Base-by-base conservation (phyloP, 108 stramenopile species). In the Stephanodiscus minutulus region DNA sequence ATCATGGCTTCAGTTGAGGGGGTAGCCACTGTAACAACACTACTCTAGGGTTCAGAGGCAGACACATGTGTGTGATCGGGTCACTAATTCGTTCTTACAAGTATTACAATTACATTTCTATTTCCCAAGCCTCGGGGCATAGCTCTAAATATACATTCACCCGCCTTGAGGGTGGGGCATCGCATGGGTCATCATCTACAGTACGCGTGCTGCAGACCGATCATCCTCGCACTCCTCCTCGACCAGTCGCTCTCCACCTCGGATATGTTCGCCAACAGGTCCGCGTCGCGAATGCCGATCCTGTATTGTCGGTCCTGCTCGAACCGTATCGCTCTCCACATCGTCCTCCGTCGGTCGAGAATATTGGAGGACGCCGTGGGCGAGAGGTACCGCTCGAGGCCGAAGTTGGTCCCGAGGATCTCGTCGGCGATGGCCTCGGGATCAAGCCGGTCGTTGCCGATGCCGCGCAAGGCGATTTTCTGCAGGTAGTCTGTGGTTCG, bases 211-310 rank as follows among this genome's bases (percentile, higher is more conserved):
- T n/a, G 47, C 47, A 48, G 47, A 2, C 47, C 47, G 18, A 48
- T n/a, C 18, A 48, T 6, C 18, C 47, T 48, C 15, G 47, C 47
- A 2, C 47, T 15, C 47, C 18, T 48, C 18, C 5, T 48, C 18
- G 47, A 48, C 47, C 47, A 48, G 47, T 48, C 47, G n/a, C 5
- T n/a, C 47, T 48, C 47, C 2, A 48, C 47, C 18, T 48, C 47
- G 3, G 47, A 2, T 2, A 48, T 48, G 18, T 48, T 48, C 47
- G 47, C 47, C 47, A 48, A 6, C 47, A 48, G 15, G 47, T 48
- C 47, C 2, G 47, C 5, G 7, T 48, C 47, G 18, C 47, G 7
- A 5, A 48, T 18, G 1, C 47, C 47, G 2, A 6, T 6, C 18
- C 47, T 48, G 7, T 18, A 1, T 6, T 48, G 47, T 6, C 47